Conservation (phyloP, 805 yeast species). For the Sungouiella thailandica region DNA sequence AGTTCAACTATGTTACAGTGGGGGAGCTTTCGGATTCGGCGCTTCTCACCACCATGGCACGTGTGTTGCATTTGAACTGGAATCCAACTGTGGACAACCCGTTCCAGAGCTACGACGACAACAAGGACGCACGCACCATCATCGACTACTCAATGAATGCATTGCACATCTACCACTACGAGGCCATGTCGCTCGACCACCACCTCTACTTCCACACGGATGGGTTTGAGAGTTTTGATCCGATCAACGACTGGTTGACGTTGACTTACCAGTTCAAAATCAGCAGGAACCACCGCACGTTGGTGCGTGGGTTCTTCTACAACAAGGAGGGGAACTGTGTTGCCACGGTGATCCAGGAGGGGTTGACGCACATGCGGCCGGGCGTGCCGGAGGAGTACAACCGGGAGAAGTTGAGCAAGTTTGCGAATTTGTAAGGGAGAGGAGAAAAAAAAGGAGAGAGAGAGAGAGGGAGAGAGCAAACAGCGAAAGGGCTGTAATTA, state of each 20-base stretch:
- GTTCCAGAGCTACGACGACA: slow-evolving; percentile 26
- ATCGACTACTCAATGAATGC: slow-evolving; percentile 11
- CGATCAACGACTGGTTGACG: slow-evolving; percentile 33
- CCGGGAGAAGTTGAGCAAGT: no score
- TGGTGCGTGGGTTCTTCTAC: slow-evolving; percentile 34
- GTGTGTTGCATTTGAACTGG: slow-evolving; percentile 39
- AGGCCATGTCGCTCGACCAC: slow-evolving; percentile 43
- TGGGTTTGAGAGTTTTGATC: slow-evolving; percentile 22
- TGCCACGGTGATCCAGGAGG: slow-evolving; percentile 40
- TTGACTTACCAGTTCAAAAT: slow-evolving; percentile 33
- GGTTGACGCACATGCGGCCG: slow-evolving; percentile 28
- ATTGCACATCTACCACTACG: slow-evolving; percentile 31
- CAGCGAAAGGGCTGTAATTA: no score
- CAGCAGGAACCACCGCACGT: slow-evolving; percentile 29
- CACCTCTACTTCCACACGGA: slow-evolving; percentile 38
- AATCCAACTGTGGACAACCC: slow-evolving; percentile 32
- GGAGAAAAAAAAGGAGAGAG: not conserved
- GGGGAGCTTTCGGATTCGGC: slow-evolving; percentile 37
- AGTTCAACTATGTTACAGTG: slow-evolving; percentile 30
- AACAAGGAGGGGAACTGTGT: slow-evolving; percentile 27
- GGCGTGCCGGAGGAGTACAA: slow-evolving; percentile 16
- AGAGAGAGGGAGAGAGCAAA: no score
- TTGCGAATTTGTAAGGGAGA: not conserved
- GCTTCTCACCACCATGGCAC: slow-evolving; percentile 36
- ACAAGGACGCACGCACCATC: slow-evolving; percentile 27